Base-by-base conservation (phyloP, 345 rosid species). In the Psidium guajava region DNA sequence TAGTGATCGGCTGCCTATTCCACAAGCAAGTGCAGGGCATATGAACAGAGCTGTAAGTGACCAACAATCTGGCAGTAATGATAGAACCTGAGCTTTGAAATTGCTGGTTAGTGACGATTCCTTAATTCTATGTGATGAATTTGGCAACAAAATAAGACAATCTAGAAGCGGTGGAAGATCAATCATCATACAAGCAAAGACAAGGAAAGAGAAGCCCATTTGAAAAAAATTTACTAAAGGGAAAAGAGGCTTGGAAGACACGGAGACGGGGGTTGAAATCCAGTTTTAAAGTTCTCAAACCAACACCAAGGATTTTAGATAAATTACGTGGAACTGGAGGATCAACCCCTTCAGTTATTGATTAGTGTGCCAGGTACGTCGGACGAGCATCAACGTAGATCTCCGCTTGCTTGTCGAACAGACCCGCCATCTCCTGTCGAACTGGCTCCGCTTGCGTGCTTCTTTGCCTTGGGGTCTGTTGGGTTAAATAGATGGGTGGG, bases 391-490 rank as follows among this genome's bases (percentile, higher is more conserved):
- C 95, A 24, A 85, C 82, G 87, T 93, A 95, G 4, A 92, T 82
- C 59, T 91, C 92, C 27, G 94, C 93, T 88, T 94, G 96, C 86
- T 93, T 90, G 88, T 94, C 94, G 58, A 91, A 93, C 86, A 91
- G 69, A n/a, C 93, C 94, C 83, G 93, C 91, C 97, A 94, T 93
- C 82, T 36, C 88, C 83, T 54, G 54, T 24, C 25, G 47, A 18
- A 36, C 77, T 16, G 47, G 14, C 77, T 32, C 77, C 18, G 47
- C 77, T 69, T 2, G 13, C 47, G 2, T 40, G 10, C 25, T 11
- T 9, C 77, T 53, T 81, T 24, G 28, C 55, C 83, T 51, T 47
- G 28, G 10, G n/a, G n/a, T n/a, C n/a, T n/a, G n/a, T n/a, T n/a
- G n/a, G n/a, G n/a, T n/a, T n/a, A n/a, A n/a, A n/a, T n/a, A n/a